Evolutionary conservation across 495 filamentous ascomycete genomes (phyloP), one percentile per base, ranked within the genome.

Genomic region (Achaetomiella virescens): DNA sequence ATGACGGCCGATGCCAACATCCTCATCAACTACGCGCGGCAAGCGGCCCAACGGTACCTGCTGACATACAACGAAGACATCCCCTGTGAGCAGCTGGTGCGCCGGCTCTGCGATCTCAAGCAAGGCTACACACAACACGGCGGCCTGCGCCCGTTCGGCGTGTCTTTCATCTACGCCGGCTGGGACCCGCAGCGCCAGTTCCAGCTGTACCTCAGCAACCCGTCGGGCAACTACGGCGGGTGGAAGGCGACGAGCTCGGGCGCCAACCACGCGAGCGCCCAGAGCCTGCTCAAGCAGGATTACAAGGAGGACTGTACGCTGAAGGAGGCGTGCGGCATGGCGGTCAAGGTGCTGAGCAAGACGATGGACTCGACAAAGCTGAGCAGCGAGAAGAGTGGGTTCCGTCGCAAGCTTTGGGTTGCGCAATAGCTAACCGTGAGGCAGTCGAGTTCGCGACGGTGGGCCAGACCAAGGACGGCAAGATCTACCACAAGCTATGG

Each of bases 1-100:
- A 97, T 97, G 93, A 97, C 90, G 46, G 91, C 93, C 68, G 93
- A 98, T 71, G 93, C 93, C 62, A 98, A 98, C 79, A 98, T 98
- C 74, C 87, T 98, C 64, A 97, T 98, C 85, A 97, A 97, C 81
- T 96, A 89, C 75, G 93, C 93, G 73, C 91, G 93, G 59, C 90
- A 95, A 82, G 86, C 86, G 66, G 95, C 93, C 55, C 93, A 99
- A 75, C 84, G 84, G 59, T 97, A 97, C 74, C 93, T 99, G 69
- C 84, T 93, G 54, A 99, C 93, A 58, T 99, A 97, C 83, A 95
- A 96, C 79, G 90, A 96, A 84, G 93, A 99, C 67, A 99, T 99
- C 64, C 93, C 93, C 54, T 99, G 93, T 77, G 93, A 97, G 70
- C 93, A 97, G 76, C 89, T 99, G 31, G 93, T 99, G 52, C 90